Percentiles rank a stretch among this genome's conserved stretches.
These are phyloP conservation scores for Tetramitus jugosus DNA, from an alignment of 208 protist species.

Conservation along the genomic window DNA sequence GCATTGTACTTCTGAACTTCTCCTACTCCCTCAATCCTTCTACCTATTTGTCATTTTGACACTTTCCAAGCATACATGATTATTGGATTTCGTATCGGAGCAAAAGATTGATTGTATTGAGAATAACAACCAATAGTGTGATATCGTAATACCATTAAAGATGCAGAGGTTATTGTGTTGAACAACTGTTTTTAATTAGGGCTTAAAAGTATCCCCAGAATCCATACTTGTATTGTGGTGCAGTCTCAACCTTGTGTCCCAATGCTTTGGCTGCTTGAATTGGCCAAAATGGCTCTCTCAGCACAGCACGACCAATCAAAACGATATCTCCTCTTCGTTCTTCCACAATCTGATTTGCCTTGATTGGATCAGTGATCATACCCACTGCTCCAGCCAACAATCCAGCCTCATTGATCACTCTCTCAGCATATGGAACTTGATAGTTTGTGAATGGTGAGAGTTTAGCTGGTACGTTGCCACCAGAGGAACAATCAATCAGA, in stretches of 20 bases:
- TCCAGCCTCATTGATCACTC: slow-evolving; percentile 19
- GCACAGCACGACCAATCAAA: slow-evolving; percentile 22
- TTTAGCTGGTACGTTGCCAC: slow-evolving; percentile 2
- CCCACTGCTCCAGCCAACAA: slow-evolving; percentile 33
- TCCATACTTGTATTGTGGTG: slow-evolving; percentile 42
- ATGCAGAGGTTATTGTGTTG: too few species aligned
- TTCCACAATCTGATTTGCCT: slow-evolving; percentile 34
- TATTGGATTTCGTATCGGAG: too few species aligned
- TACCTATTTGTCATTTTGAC: too few species aligned
- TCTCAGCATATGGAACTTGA: slow-evolving; percentile 38
- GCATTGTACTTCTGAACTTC: too few species aligned
- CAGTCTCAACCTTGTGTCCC: slow-evolving; percentile 28
- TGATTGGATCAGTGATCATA: slow-evolving; percentile 23
- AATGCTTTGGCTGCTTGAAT: slow-evolving; percentile 32
- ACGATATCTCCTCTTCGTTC: slow-evolving; percentile 33
- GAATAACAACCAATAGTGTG: too few species aligned
- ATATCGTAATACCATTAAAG: too few species aligned
- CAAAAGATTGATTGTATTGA: too few species aligned
- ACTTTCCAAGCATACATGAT: too few species aligned
- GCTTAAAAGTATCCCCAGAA: too few species aligned
- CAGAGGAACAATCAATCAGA: slow-evolving; percentile 35
- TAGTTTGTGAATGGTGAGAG: not conserved
- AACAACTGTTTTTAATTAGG: too few species aligned
- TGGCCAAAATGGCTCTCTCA: slow-evolving; percentile 41
- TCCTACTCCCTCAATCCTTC: too few species aligned